Conservation (phyloP, 352 stramenopile genomes). For the Ophiocytium majus region DNA sequence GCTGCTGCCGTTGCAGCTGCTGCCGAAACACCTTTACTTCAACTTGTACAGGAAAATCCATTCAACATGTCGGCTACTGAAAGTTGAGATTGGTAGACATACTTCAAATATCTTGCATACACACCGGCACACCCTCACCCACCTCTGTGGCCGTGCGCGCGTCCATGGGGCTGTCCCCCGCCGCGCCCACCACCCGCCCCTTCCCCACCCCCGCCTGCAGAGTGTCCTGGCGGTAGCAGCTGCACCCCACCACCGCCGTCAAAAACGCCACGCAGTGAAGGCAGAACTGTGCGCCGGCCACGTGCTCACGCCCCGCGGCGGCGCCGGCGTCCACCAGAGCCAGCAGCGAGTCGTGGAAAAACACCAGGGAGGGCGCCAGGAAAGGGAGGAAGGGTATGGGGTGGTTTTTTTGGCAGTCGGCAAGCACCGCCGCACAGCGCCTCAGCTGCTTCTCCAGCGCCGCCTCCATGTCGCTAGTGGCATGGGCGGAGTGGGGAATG, state of each 20-base stretch:
- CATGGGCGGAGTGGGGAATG: too few relatives aligned
- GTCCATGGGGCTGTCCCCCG: background rate
- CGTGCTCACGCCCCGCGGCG: background rate
- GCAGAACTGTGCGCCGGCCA: conserved; percentile 5
- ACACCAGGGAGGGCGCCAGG: background rate
- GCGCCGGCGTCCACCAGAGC: background rate
- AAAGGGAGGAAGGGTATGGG: background rate
- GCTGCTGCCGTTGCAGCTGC: too few relatives aligned
- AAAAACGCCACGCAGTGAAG: conserved; percentile 34
- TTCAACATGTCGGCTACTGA: too few relatives aligned
- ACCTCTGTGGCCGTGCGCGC: background rate
- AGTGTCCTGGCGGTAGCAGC: conserved; percentile 29
- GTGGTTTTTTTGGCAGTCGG: background rate
- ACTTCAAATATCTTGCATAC: too few relatives aligned
- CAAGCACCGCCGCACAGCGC: background rate
- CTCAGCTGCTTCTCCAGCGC: conserved; percentile 1
- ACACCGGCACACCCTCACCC: too few relatives aligned
- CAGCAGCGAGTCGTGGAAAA: background rate
- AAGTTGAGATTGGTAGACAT: too few relatives aligned
- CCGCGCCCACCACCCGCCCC: background rate
- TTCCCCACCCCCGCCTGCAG: background rate
- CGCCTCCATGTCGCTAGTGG: too few relatives aligned
- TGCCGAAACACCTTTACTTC: too few relatives aligned
- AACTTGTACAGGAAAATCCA: too few relatives aligned
- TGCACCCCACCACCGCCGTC: conserved; percentile 26